Base-by-base conservation (phyloP, 768 basidiomycete genomes). In the Candolleomyces eurysporus region DNA sequence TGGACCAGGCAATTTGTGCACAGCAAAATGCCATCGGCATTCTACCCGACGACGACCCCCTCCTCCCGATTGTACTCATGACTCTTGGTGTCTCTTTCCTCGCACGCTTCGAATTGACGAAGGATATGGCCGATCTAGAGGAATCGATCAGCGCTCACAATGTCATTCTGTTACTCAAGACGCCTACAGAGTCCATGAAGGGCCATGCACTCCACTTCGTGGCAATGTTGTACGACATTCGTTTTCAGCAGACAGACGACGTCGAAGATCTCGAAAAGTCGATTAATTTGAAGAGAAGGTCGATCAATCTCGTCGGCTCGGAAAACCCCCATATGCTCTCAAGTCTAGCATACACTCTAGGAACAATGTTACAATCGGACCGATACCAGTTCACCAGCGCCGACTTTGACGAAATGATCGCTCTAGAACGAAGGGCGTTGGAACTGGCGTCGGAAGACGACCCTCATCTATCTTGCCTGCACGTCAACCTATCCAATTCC, bases 81-180 rank as follows among this genome's bases (percentile, higher is more conserved):
- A 61, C 60, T 39, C 63, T 67, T 36, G 67, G 61, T 16, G 55
- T 19, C 32, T 61, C 63, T 19, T 61, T 62, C 39, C 8, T 21
- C 10, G 14, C 19, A 40, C 61, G 65, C 6, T 68, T 63, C 49
- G 57, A 65, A 40, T 46, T 22, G 2, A 60, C 55, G 39, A 64
- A 64, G 32, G 58, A 66, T 40, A 19, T 54, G n/a, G 39, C 31
- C 2, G 67, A 72, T 56, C 50, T 69, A 32, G 58, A 59, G 14
- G 36, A 66, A 48, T 58, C 64, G 17, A 57, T 71, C n/a, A 46
- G 40, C 9, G 31, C 36, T 11, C 40, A 60, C 2, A n/a, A 64
- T 21, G 54, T 39, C 4, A 66, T 63, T n/a, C 49, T 65, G 0
- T 10, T 30, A 4, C 52, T 63, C 14, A 31, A 58, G 16, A 53